Base-by-base conservation (phyloP, 2,329 filamentous ascomycete genomes). In the Myriosclerotinia curreyana region DNA sequence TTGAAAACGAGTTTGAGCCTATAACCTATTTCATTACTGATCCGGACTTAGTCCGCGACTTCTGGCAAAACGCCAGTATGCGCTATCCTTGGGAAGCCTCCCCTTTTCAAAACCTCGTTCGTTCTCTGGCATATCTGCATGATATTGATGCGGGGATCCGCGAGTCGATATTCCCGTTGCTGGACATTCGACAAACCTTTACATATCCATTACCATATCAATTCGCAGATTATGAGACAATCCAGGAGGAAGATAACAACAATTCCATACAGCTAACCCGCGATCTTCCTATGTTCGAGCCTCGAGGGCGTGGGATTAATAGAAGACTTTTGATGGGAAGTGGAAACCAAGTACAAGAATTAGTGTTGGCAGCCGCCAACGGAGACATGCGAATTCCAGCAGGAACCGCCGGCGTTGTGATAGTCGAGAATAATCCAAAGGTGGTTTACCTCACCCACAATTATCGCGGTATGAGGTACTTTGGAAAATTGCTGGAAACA, bases 21-120 rank as follows among this genome's bases (percentile, higher is more conserved):
- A 36, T 59, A 14, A 28, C 31, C 5, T 76, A 78, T 25, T 84
- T 86, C 68, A 74, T 82, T 44, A 74, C 79, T 28, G 74, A 79
- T 52, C 71, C 78, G 22, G 60, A 49, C 15, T 49, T 83, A 68
- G 75, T 77, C 36, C 75, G 76, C 22, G 76, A 40, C 8, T 64
- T 74, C 67, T 85, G 96, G 40, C 79, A 84, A 58, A 84, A 90
- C 73, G 86, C 93, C 8, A 82, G 88, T 51, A 83, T 85, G 66
- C 87, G 94, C 63, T 97, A 92, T 73, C 94, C 94, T 0, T 94
- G 91, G 75, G 94, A 97, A 76, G 87, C 91, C 54, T 76, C 87
- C 3, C 92, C 93, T 0, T 91, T 96, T 71, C 77, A 96, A 66
- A 85, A 83, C 61, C 78, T 96, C 48, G 89, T 86, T 73, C 86